Base-by-base conservation (phyloP, 108 stramenopile genomes). In the Aureococcus anophagefferens region DNA sequence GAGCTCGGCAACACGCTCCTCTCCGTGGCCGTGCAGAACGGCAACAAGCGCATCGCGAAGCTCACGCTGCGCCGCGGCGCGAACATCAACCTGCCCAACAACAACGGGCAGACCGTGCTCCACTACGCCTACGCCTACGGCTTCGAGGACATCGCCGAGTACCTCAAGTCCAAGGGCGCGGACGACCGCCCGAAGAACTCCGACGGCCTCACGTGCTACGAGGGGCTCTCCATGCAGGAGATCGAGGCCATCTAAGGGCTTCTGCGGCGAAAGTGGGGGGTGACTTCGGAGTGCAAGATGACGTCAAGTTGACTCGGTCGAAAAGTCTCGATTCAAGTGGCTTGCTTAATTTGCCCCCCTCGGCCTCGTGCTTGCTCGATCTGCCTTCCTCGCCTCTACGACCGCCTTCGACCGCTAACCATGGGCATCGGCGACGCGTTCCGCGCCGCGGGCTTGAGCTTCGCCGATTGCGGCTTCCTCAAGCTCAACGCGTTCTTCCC, bases 31-130 rank as follows among this genome's bases (percentile, higher is more conserved):
- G 86, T 77, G 65, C 87, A 93, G 75, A 90, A 90, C 70, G 90
- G 89, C 44, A 91, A 81, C 73, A 90, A 89, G 78, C 78, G 89
- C 63, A 79, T 93, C 67, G 84, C 76, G 59, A 93, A 93, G 74
- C 87, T 93, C 36, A 76, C 88, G 30, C 72, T 93, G 40, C 76
- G 90, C 15, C 79, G 86, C 40, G 90, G 90, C 4, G 89, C 90
- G 14, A 66, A 87, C 59, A 86, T 93, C 21, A 91, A 93, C 70
- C 74, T 83, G 32, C 86, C 87, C 72, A 91, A 88, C 67, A 74
- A 85, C 78, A 79, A 74, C 44, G 92, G 92, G 29, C 85, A 91
- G 68, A 89, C 90, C 1, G 72, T 86, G 5, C 71, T 93, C 65
- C 92, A 93, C 63, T 93, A 87, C 72, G 73, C 89, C 31, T 77